A percentile compares a stretch with the other conserved stretches of the same genome.
These are phyloP conservation scores for Fonsecaea monophora DNA, from an alignment of 2,329 filamentous ascomycete genomes.

Conservation along the genomic window DNA sequence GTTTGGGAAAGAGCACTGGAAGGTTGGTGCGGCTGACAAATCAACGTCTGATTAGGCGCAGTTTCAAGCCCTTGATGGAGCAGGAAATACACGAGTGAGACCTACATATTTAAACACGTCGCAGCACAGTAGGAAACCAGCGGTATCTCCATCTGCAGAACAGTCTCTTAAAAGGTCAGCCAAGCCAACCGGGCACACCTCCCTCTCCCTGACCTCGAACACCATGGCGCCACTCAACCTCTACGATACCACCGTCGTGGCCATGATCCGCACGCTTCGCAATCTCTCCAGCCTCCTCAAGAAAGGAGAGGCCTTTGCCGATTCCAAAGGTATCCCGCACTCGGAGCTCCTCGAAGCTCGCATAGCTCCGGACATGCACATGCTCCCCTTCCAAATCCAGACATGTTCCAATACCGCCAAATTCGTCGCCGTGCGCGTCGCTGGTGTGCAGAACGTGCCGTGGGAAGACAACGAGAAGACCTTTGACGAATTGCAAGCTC, in stretches of 20 bases:
- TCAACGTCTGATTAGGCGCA: not conserved
- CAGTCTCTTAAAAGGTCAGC: not conserved
- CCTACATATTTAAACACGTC: not conserved
- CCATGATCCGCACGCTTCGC: constrained; percentile 53
- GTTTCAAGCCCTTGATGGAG: not conserved
- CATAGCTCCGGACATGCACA: constrained; percentile 59
- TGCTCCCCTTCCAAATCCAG: constrained; percentile 59
- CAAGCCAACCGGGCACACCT: not conserved
- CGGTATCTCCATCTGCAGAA: not conserved
- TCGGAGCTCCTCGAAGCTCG: constrained; percentile 50
- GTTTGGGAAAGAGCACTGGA: not conserved
- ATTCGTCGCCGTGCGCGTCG: constrained; percentile 49
- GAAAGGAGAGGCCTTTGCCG: constrained; percentile 52
- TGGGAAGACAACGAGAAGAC: constrained; percentile 56
- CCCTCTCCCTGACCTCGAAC: not conserved
- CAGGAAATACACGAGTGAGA: not conserved
- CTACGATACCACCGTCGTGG: constrained; percentile 49
- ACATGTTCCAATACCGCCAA: constrained; percentile 52
- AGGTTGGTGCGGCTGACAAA: not conserved
- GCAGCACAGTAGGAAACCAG: not conserved
- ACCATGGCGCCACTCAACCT: constrained; percentile 31
- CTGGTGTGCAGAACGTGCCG: constrained; percentile 43
- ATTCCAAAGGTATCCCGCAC: constrained; percentile 47
- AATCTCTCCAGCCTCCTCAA: constrained; percentile 53
- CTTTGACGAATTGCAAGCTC: constrained; percentile 56